Evolutionary conservation across 495 filamentous ascomycete species (phyloP).

Genomic region (Trypethelium eluteriae): DNA sequence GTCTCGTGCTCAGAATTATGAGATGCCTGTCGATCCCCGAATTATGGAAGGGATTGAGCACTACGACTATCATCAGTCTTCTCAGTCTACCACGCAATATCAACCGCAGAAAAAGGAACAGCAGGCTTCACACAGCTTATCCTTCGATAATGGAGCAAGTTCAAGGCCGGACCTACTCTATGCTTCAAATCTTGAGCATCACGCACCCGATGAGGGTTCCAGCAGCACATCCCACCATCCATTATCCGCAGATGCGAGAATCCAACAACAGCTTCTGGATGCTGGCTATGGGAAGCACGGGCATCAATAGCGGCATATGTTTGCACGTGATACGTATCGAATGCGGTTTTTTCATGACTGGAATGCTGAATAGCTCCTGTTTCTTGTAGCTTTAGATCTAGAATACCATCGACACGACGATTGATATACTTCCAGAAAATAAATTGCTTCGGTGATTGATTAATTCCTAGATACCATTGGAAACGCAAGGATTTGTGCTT

Average conservation of each 20-base stretch:
- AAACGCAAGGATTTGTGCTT: no score
- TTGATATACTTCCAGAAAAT: no score
- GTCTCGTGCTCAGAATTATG: constrained; percentile 20
- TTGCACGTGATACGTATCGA: not conserved
- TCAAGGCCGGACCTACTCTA: not conserved
- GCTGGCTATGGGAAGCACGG: not conserved
- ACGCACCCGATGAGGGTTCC: not conserved
- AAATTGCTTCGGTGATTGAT: no score
- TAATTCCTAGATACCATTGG: no score
- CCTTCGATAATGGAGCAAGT: not conserved
- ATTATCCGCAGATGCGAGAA: not conserved
- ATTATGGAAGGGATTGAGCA: constrained; percentile 24
- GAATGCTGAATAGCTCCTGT: no score
- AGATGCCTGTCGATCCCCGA: constrained; percentile 26
- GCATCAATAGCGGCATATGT: not conserved
- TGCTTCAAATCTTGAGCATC: not conserved
- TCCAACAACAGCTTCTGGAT: constrained; percentile 5
- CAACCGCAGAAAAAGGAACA: not conserved
- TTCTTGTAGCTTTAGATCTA: no score
- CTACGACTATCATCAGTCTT: constrained; percentile 2
- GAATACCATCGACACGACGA: no score
- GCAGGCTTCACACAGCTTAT: not conserved
- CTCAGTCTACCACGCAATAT: not conserved
- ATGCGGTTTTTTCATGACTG: no score
- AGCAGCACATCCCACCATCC: not conserved